Base-by-base conservation (phyloP, 495 filamentous ascomycete species). In the Aspergillus heteromorphus region DNA sequence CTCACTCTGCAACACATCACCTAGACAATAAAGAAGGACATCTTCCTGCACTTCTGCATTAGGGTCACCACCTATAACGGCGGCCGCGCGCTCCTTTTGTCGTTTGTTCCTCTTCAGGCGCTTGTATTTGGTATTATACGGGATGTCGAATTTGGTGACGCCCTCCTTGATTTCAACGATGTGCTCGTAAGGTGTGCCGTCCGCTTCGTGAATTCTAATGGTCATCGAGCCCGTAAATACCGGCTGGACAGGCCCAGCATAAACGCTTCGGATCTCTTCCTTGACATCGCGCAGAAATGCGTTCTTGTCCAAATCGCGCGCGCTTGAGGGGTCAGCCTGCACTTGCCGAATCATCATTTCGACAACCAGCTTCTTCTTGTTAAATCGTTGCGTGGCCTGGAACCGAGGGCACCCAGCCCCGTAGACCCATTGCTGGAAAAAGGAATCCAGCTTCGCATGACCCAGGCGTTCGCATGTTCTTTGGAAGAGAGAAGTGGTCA, bases 81-180 rank as follows among this genome's bases (percentile, higher is more conserved):
- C 78, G 25, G 81, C 79, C 19, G 63, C 75, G 41, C 89, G 81
- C 65, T 96, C 93, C 69, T 88, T 88, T 59, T 95, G 87, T 38
- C 91, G 85, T 56, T 89, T 85, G 59, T 87, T 96, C 27, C 92
- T 82, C 74, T 99, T 99, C 31, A 99, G 76, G 2, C 93, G 85
- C 75, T 97, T 99, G 69, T 99, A 99, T 65, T 99, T 99, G 0
- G 93, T 99, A 64, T 97, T 97, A 64, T 99, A 99, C 13, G 92
- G 91, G 53, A 99, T 97, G 43, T 96, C 91, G 53, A 97, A 86
- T 53, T 83, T 87, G 6, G 85, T 87, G 36, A 81, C 76, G 7
- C 84, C 83, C 51, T 96, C 91, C 59, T 89, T 91, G 65, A 99
- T 95, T 51, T 96, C 88, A 21, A 96, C 88, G 59, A 96, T 95